Percentiles rank a stretch among this genome's conserved stretches.
Conservation (phyloP, 2,329 filamentous ascomycete genomes). For the Trichophyton verrucosum region DNA sequence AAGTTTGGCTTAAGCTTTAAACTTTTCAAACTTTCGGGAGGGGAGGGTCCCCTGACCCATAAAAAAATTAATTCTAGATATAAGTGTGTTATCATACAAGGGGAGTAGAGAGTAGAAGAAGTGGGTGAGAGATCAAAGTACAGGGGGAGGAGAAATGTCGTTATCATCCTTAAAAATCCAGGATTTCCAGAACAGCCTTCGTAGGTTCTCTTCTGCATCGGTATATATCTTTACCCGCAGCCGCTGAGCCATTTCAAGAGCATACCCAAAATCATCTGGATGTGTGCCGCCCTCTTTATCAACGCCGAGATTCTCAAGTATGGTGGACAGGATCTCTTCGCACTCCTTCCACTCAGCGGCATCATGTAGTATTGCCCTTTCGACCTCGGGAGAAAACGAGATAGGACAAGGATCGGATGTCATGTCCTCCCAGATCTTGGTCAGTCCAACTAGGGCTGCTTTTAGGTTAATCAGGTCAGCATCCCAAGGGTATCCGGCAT, state of each 20-base stretch:
- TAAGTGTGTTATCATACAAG: not conserved
- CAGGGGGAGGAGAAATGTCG: conserved; percentile 1
- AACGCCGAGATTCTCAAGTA: conserved; percentile 6
- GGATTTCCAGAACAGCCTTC: conserved; percentile 4
- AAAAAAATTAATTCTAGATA: no score
- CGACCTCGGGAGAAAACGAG: conserved; percentile 5
- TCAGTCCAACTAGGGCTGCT: conserved; percentile 7
- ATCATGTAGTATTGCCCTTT: conserved; percentile 5
- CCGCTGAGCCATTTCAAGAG: conserved; percentile 8
- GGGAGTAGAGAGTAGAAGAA: no score
- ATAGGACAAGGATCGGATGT: conserved; percentile 9
- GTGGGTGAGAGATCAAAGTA: not conserved
- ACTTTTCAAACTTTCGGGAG: not conserved
- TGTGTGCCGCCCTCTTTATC: conserved; percentile 11
- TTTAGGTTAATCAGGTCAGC: conserved; percentile 10
- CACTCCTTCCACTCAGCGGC: conserved; percentile 12
- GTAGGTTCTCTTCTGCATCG: conserved; percentile 3
- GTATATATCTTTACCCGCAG: not conserved
- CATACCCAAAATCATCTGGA: conserved; percentile 9
- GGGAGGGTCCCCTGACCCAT: not conserved
- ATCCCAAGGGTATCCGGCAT: conserved; percentile 12
- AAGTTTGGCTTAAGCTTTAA: not conserved
- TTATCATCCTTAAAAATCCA: conserved; percentile 11
- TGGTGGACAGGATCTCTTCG: conserved; percentile 1
- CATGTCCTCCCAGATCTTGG: conserved; percentile 4